Percentiles rank a stretch among this genome's conserved stretches.
These are phyloP conservation scores for Verticillium albo-atrum DNA, from an alignment of 2,329 filamentous ascomycete species.

Conservation along the genomic window DNA sequence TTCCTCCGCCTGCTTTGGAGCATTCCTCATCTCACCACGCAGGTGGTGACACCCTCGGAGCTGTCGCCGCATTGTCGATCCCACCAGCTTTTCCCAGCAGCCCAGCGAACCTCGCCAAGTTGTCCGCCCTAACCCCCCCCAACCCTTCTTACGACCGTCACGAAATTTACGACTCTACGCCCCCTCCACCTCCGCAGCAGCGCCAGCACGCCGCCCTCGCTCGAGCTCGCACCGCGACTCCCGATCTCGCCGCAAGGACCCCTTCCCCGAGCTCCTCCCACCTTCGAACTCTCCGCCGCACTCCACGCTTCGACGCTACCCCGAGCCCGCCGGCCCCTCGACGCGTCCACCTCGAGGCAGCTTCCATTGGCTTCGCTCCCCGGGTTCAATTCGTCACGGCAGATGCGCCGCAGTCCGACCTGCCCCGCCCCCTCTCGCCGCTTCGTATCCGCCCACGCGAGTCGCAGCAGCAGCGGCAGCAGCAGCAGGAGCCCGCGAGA, in stretches of 20 bases:
- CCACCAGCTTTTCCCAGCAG: conserved; percentile 27
- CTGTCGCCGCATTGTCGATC: conserved; percentile 43
- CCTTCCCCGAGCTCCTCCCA: conserved; percentile 41
- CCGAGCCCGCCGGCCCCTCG: conserved; percentile 31
- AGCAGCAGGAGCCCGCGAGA: conserved; percentile 8
- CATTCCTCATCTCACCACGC: conserved; percentile 23
- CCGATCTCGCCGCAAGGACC: conserved; percentile 34
- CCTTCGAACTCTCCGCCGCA: conserved; percentile 43
- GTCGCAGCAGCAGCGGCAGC: neutral
- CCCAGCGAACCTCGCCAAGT: conserved; percentile 35
- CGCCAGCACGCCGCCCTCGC: conserved; percentile 32
- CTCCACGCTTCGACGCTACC: conserved; percentile 43
- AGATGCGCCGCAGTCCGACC: conserved; percentile 15
- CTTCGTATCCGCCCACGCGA: conserved; percentile 2
- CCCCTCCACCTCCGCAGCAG: conserved; percentile 31
- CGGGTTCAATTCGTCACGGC: conserved; percentile 30
- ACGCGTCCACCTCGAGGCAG: conserved; percentile 40
- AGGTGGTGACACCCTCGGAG: conserved; percentile 30
- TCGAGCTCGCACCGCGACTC: conserved; percentile 18
- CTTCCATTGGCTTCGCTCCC: conserved; percentile 43
- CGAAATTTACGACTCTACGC: conserved; percentile 46
- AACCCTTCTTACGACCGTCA: conserved; percentile 47
- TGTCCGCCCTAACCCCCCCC: conserved; percentile 36
- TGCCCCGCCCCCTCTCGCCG: conserved; percentile 2
- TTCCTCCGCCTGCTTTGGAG: neutral